Evolutionary conservation across 2,329 filamentous ascomycete genomes (phyloP).

Genomic region (Claviceps cyperi): DNA sequence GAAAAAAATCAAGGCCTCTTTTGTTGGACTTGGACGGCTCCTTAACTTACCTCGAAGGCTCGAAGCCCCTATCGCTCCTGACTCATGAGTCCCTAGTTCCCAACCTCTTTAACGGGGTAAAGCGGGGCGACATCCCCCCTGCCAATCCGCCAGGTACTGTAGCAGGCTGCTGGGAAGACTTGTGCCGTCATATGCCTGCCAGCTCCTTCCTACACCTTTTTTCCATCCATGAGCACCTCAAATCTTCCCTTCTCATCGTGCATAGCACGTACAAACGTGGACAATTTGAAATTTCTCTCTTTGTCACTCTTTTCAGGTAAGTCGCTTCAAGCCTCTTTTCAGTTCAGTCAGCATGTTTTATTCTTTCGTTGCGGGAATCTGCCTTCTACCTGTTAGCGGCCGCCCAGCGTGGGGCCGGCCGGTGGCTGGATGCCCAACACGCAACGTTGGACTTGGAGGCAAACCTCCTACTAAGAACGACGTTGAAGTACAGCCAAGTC

Average conservation of each 20-base stretch:
- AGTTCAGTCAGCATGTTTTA: neutral
- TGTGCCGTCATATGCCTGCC: neutral
- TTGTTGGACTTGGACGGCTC: too few relatives aligned
- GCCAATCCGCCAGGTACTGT: too few relatives aligned
- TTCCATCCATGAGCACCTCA: neutral
- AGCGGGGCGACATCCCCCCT: conserved; percentile 4
- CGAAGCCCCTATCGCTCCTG: too few relatives aligned
- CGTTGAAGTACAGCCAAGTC: conserved; percentile 19
- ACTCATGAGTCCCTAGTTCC: neutral
- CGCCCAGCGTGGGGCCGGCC: conserved; percentile 6
- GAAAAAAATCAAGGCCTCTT: too few relatives aligned
- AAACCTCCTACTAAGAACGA: conserved; percentile 15
- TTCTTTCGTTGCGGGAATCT: neutral
- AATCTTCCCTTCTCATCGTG: neutral
- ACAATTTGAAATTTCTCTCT: neutral
- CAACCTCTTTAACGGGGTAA: conserved; percentile 5
- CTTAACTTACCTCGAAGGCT: too few relatives aligned
- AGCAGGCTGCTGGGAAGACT: neutral
- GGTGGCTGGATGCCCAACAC: conserved; percentile 4
- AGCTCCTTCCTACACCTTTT: conserved; percentile 1
- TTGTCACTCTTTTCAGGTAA: neutral
- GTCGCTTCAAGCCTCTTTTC: neutral
- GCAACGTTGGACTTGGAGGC: conserved; percentile 1
- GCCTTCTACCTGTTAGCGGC: conserved; percentile 1
- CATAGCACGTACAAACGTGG: neutral